Conservation (phyloP, 805 yeast genomes). For the Pachysolen tannophilus region DNA sequence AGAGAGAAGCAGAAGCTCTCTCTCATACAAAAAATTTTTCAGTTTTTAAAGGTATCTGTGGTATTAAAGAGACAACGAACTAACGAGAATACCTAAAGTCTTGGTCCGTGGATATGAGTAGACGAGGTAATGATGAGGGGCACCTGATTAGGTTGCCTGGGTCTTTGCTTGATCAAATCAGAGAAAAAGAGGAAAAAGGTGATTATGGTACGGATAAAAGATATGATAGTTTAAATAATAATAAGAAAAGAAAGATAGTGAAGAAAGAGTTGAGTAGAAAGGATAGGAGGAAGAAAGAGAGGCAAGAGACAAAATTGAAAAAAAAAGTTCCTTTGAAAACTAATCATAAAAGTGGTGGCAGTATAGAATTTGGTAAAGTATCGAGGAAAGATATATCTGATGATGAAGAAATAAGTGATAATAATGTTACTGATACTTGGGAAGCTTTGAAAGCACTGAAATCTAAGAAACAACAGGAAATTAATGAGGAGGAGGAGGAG, state of each 20-base stretch:
- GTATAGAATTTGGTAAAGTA: too few relatives aligned
- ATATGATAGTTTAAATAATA: conserved; percentile 14
- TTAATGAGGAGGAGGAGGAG: conserved; percentile 16
- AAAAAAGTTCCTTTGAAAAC: not conserved
- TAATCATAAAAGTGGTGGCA: too few relatives aligned
- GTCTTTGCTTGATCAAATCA: conserved; percentile 31
- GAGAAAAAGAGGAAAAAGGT: conserved; percentile 25
- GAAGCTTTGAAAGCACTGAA: conserved; percentile 3
- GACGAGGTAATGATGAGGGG: conserved; percentile 6
- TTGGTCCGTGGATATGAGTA: too few relatives aligned
- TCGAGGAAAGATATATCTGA: too few relatives aligned
- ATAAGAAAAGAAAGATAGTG: conserved; percentile 18
- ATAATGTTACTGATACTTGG: not conserved
- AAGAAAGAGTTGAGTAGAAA: conserved; percentile 21
- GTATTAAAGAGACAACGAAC: too few relatives aligned
- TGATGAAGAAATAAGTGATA: too few relatives aligned
- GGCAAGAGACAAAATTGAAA: conserved; percentile 25
- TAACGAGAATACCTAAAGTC: too few relatives aligned
- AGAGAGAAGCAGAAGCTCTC: too few relatives aligned
- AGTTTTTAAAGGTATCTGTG: too few relatives aligned
- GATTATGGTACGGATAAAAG: conserved; percentile 26
- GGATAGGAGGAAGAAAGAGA: conserved; percentile 29
- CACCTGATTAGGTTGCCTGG: conserved; percentile 36
- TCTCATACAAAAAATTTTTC: too few relatives aligned
- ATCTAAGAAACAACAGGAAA: conserved; percentile 18